phyloP scores from a whole-genome alignment of 192 early-diverging fungal species.

The Phlyctochytrium planicorne region DNA sequence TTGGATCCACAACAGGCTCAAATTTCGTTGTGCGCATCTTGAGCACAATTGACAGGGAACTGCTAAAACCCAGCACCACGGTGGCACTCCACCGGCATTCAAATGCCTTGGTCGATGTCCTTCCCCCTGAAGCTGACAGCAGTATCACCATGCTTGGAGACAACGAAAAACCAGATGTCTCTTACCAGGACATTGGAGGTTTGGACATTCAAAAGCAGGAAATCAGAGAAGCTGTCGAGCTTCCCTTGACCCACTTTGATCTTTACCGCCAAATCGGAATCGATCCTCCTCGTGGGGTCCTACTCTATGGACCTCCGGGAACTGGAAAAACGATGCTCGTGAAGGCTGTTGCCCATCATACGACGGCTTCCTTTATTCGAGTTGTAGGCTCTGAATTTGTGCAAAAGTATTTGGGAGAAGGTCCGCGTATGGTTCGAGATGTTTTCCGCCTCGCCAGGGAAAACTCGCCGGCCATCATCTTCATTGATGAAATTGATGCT shows the following conservation, averaged over 20 bases:
- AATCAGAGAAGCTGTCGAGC: constrained; percentile 88
- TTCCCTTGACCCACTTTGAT: constrained; percentile 96
- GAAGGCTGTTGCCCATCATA: constrained; percentile 98
- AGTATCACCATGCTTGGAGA: constrained; percentile 83
- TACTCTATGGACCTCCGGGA: constrained; percentile 93
- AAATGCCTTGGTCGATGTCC: constrained; percentile 93
- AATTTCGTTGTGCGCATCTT: constrained; percentile 94
- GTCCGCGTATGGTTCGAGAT: constrained; percentile 96
- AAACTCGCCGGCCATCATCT: constrained; percentile 95
- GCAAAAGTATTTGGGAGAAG: constrained; percentile 99
- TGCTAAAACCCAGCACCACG: constrained; percentile 90
- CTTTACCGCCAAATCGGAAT: constrained; percentile 99
- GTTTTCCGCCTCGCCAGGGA: constrained; percentile 96
- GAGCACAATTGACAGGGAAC: constrained; percentile 94
- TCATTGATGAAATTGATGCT: constrained; percentile 99
- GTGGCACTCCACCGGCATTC: constrained; percentile 97
- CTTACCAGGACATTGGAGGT: constrained; percentile 97
- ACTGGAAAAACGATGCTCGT: constrained; percentile 85
- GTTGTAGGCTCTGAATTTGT: constrained; percentile 97
- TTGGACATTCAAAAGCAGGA: constrained; percentile 97
- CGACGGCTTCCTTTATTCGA: constrained; percentile 95
- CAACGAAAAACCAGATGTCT: constrained; percentile 74
- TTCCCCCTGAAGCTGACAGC: constrained; percentile 88
- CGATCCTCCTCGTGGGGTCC: constrained; percentile 95
- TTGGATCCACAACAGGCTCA: constrained; percentile 87